Percentiles rank a stretch among this genome's conserved stretches.
Evolutionary conservation across 2,329 filamentous ascomycete genomes (phyloP).

Genomic region (Hymenoscyphus salicellus): DNA sequence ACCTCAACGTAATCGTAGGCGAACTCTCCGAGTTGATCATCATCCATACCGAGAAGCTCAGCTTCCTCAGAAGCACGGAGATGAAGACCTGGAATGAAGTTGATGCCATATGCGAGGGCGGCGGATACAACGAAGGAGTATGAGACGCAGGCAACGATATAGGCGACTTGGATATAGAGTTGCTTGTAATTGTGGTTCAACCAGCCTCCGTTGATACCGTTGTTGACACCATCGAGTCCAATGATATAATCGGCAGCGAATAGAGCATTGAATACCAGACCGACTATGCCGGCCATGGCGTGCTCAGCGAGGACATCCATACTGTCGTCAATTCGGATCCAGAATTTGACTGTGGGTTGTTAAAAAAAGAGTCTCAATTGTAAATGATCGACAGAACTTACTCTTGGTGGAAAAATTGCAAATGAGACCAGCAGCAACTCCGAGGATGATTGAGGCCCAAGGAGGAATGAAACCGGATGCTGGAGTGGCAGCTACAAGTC

Average conservation of each 20-base stretch:
- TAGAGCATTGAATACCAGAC: slow-evolving; percentile 69
- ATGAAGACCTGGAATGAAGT: slow-evolving; percentile 72
- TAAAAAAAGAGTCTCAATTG: background rate
- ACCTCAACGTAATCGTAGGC: slow-evolving; percentile 90
- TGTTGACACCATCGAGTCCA: slow-evolving; percentile 75
- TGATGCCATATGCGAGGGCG: slow-evolving; percentile 69
- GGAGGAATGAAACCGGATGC: slow-evolving; percentile 66
- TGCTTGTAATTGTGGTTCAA: slow-evolving; percentile 71
- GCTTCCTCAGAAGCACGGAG: slow-evolving; percentile 78
- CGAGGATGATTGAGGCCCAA: slow-evolving; percentile 66
- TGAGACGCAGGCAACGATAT: slow-evolving; percentile 62
- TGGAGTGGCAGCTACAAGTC: slow-evolving; percentile 67
- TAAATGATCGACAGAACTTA: slow-evolving; percentile 25
- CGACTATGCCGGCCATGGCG: slow-evolving; percentile 66
- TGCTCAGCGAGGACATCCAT: slow-evolving; percentile 73
- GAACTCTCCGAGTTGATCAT: slow-evolving; percentile 86
- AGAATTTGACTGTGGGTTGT: slow-evolving; percentile 37
- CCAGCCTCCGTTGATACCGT: slow-evolving; percentile 63
- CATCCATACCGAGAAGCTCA: slow-evolving; percentile 83
- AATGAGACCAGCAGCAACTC: slow-evolving; percentile 61
- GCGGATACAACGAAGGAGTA: slow-evolving; percentile 75
- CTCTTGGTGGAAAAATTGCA: slow-evolving; percentile 68
- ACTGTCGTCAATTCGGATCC: slow-evolving; percentile 65
- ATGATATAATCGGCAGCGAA: slow-evolving; percentile 70
- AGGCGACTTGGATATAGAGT: slow-evolving; percentile 77